These are phyloP conservation scores for Trypethelium eluteriae DNA, from an alignment of 495 filamentous ascomycete species.

Conservation along the genomic window DNA sequence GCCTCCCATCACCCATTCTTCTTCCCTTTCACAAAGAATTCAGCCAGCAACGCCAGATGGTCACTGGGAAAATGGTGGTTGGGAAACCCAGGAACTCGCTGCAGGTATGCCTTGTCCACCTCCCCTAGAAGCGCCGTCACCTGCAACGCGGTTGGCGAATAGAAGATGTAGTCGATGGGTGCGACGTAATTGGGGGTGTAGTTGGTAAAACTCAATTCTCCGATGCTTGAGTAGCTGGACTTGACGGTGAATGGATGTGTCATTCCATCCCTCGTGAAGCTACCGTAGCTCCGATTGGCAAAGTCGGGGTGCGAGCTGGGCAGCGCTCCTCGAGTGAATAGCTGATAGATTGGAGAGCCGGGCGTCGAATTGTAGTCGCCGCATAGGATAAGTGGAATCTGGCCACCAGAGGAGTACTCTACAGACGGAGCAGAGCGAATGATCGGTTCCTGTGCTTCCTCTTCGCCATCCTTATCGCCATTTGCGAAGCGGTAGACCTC, in stretches of 20 bases:
- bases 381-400: constrained; percentile 85
- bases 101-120: constrained; percentile 83
- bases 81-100: constrained; percentile 86
- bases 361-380: constrained; percentile 90
- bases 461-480: constrained; percentile 45
- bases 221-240: constrained; percentile 70
- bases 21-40: constrained; percentile 79
- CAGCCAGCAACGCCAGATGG: constrained; percentile 84
- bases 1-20: constrained; percentile 48
- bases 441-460: constrained; percentile 42
- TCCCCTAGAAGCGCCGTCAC: constrained; percentile 81
- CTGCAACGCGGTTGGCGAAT: constrained; percentile 82
- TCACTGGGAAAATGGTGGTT: constrained; percentile 97
- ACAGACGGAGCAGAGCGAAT: constrained; percentile 56
- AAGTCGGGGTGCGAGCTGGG: constrained; percentile 69
- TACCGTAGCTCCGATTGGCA: constrained; percentile 67
- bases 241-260: constrained; percentile 88
- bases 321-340: constrained; percentile 68
- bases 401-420: constrained; percentile 72
- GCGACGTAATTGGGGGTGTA: constrained; percentile 86
- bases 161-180: constrained; percentile 96
- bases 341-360: constrained; percentile 79
- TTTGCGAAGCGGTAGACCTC: constrained; percentile 58
- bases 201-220: constrained; percentile 89
- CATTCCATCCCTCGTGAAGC: constrained; percentile 85